Conservation (phyloP, 176 grass and related monocot species). For the Metroxylon sagu region DNA sequence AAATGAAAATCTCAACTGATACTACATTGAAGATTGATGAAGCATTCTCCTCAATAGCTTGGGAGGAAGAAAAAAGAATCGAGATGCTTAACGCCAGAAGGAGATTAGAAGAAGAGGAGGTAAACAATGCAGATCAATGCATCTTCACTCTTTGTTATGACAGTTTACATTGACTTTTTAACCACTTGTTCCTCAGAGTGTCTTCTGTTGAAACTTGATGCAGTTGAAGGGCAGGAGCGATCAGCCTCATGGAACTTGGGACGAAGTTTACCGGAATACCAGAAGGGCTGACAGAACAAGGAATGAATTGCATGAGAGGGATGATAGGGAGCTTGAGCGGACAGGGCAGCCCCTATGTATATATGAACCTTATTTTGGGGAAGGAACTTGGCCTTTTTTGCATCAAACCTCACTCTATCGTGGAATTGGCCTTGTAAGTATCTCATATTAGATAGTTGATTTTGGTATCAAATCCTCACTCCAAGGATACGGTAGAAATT, state of each 20-base stretch:
- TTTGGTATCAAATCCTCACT: too few relatives aligned
- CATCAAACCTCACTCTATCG: conserved; percentile 82
- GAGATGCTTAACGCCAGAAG: conserved; percentile 41
- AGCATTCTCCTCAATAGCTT: conserved; percentile 47
- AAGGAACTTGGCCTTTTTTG: conserved; percentile 87
- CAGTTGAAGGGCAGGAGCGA: conserved; percentile 91
- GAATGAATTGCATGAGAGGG: conserved; percentile 90
- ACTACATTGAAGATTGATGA: conserved; percentile 45
- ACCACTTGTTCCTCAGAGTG: background rate
- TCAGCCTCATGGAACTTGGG: conserved; percentile 80
- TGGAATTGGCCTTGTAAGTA: conserved; percentile 90
- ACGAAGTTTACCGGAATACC: conserved; percentile 88
- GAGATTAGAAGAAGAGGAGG: conserved; percentile 75
- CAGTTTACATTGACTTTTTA: conserved; percentile 7
- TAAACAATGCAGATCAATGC: conserved; percentile 14
- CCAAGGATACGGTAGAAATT: too few relatives aligned
- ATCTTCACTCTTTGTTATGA: background rate
- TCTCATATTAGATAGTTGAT: background rate
- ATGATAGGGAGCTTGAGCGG: conserved; percentile 87
- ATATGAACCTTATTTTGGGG: conserved; percentile 97
- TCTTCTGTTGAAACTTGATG: conserved; percentile 16
- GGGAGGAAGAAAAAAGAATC: conserved; percentile 79
- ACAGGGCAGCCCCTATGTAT: conserved; percentile 93
- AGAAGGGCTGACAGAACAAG: conserved; percentile 75
- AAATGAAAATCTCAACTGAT: conserved; percentile 25